phyloP scores from a whole-genome alignment of 1,284 basidiomycete genomes.

The Cutaneotrichosporon sp. region DNA sequence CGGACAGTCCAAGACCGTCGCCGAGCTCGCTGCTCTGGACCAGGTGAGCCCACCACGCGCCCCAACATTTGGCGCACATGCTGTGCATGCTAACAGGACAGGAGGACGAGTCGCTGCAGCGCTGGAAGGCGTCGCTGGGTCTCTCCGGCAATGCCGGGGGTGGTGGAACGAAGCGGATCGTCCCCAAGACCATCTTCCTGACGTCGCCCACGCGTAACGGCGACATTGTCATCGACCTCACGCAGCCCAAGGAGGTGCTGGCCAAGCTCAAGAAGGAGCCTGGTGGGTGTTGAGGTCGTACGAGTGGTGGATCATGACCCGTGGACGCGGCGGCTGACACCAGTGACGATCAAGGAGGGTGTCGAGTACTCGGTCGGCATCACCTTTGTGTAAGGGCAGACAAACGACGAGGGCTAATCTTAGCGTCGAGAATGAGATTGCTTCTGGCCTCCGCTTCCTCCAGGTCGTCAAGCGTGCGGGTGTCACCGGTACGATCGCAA shows the following conservation, averaged over 20 bases:
- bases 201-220: constrained; percentile 47
- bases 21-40: constrained; percentile 52
- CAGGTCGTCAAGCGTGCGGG: constrained; percentile 52
- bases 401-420: background rate
- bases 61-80: too few species aligned
- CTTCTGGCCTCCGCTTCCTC: constrained; percentile 54
- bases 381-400: constrained; percentile 40
- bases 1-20: constrained; percentile 51
- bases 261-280: constrained; percentile 53
- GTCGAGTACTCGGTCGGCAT: constrained; percentile 56
- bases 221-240: constrained; percentile 52
- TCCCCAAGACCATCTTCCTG: constrained; percentile 50
- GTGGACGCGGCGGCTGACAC: constrained; percentile 3
- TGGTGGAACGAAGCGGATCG: constrained; percentile 46
- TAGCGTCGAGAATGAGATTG: constrained; percentile 51
- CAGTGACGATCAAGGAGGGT: constrained; percentile 53
- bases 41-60: constrained; percentile 22
- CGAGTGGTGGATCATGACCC: background rate
- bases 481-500: constrained; percentile 45
- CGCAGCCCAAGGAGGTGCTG: constrained; percentile 43
- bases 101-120: constrained; percentile 55
- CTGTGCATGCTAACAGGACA: constrained; percentile 22
- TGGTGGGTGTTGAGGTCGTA: constrained; percentile 25
- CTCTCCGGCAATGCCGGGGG: constrained; percentile 40
- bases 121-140: constrained; percentile 56